Evolutionary conservation across 1,284 basidiomycete genomes (phyloP), one percentile per base, ranked within the genome.

Genomic region (Cryptococcus sp.): DNA sequence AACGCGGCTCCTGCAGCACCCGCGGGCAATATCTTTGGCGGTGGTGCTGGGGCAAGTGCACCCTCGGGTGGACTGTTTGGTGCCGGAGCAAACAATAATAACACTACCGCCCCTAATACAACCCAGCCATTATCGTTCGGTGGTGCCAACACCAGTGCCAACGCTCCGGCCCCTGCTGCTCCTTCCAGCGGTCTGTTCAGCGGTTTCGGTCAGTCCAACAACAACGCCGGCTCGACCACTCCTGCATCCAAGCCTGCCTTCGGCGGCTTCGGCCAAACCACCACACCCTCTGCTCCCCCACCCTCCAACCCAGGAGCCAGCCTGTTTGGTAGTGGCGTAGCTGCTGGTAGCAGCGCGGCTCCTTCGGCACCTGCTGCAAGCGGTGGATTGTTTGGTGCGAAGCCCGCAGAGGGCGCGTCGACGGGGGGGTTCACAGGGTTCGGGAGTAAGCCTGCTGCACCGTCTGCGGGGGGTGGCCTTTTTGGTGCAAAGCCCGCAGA

Each of bases 191-290:
- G 63, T 23, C 33, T 67, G 13, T 69, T 67, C 36, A 33, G 65
- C n/a, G 67, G 65, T 15, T 62, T 68, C 53, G 63, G 64, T 37
- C 24, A 43, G 28, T 18, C 39, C 36, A 53, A 44, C 42, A 51
- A 49, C 28, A 60, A 52, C 33, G 54, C 62, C 13, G 68, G 67
- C 4, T 62, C 64, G 1, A 65, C 73, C 4, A 69, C 68, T 20
- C 71, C 73, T 4, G 70, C 69, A 12, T 51, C 69, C 2, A 73
- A 75, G 59, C 64, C 73, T 4, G 48, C 61, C 9, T 75, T 75
- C 39, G 70, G 70, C 6, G 67, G 67, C 4, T 66, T 69, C 47
- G 67, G 68, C 5, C 57, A 61, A 23, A 65, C 68, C 2, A 73
- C 72, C 7, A 69, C 71, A 3, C 61, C 71, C 3, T 62, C 72